These are phyloP conservation scores for Trifolium repens DNA, from an alignment of 306 rosid species.

Conservation along the genomic window DNA sequence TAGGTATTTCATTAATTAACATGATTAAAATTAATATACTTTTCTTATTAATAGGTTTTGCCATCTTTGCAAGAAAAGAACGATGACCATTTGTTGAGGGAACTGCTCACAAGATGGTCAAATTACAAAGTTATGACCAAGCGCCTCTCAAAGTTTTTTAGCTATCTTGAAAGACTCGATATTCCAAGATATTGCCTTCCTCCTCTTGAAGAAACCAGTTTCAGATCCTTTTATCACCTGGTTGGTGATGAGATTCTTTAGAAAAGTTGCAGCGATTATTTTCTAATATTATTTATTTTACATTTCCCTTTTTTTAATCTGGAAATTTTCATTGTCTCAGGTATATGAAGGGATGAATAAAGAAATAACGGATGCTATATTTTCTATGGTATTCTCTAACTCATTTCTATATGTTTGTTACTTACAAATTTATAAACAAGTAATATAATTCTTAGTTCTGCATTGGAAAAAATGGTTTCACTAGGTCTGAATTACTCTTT, in stretches of 20 bases:
- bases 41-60: neutral
- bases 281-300: neutral
- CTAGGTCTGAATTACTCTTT: neutral
- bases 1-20: neutral
- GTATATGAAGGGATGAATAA: constrained; percentile 69
- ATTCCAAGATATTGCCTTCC: too few relatives aligned
- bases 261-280: neutral
- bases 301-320: neutral
- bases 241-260: constrained; percentile 50
- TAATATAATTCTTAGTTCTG: neutral
- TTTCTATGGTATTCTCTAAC: constrained; percentile 56
- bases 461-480: constrained; percentile 9
- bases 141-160: neutral
- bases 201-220: constrained; percentile 59
- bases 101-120: neutral
- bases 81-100: neutral
- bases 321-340: constrained; percentile 47
- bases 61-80: neutral
- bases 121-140: neutral
- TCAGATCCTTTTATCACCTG: constrained; percentile 63
- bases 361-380: constrained; percentile 68
- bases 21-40: neutral
- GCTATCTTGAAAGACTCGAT: neutral
- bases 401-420: neutral
- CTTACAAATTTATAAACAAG: too few relatives aligned